A percentile compares a stretch with the other conserved stretches of the same genome.
phyloP scores from a whole-genome alignment of 139 green algal species.

The Diplosphaera chodatii region DNA sequence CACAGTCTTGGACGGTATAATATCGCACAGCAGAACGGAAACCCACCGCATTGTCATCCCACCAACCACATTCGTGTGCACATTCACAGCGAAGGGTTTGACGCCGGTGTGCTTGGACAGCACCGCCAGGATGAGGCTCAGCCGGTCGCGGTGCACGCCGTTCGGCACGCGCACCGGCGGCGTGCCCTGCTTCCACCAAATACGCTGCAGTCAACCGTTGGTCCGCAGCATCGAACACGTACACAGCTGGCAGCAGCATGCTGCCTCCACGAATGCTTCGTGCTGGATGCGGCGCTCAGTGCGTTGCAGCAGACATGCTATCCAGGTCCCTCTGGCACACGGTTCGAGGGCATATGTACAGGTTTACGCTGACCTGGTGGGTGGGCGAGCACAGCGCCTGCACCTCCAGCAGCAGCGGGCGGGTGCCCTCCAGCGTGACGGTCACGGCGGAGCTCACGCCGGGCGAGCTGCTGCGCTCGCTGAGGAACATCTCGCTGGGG shows the following conservation, averaged over 20 bases:
- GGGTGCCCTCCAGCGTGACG: constrained; percentile 67
- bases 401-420: constrained; percentile 80
- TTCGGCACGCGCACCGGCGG: constrained; percentile 33
- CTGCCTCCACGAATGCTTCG: too few relatives aligned
- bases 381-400: constrained; percentile 68
- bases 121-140: constrained; percentile 71
- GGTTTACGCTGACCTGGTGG: not conserved
- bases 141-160: constrained; percentile 51
- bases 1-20: too few relatives aligned
- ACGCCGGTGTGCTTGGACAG: constrained; percentile 63
- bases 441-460: constrained; percentile 52
- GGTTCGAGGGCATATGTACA: not conserved
- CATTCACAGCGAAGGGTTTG: constrained; percentile 30
- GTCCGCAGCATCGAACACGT: too few relatives aligned
- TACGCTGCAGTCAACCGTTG: too few relatives aligned
- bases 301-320: too few relatives aligned
- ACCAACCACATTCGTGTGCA: constrained; percentile 72
- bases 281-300: too few relatives aligned
- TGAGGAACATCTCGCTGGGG: constrained; percentile 62
- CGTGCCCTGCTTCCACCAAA: constrained; percentile 5
- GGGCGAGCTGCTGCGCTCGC: constrained; percentile 17
- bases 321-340: too few relatives aligned
- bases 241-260: too few relatives aligned
- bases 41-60: constrained; percentile 34
- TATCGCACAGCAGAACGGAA: too few relatives aligned